Conservation (phyloP, 192 early-diverging fungal species). For the Geranomyces variabilis region DNA sequence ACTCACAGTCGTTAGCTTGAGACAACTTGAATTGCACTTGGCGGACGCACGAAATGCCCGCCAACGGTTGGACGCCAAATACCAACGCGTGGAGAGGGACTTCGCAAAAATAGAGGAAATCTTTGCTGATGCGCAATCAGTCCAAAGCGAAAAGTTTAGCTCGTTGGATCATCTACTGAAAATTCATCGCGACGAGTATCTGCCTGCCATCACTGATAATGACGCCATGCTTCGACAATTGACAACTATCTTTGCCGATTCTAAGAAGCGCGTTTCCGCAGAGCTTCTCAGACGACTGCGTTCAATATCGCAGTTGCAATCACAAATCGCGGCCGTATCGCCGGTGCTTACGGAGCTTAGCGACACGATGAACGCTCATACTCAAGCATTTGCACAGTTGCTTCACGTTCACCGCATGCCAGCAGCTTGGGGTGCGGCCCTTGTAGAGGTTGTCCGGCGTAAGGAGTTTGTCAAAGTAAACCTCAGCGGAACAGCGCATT, state of each 20-base stretch:
- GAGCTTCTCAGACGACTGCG: conserved; percentile 37
- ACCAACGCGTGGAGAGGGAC: conserved; percentile 39
- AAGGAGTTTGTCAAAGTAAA: conserved; percentile 45
- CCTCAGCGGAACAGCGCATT: no score
- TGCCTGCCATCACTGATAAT: conserved; percentile 35
- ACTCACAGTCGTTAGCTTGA: no score
- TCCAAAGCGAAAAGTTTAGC: conserved; percentile 30
- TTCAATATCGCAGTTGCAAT: conserved; percentile 42
- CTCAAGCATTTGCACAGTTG: conserved; percentile 48
- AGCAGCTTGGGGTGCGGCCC: conserved; percentile 52
- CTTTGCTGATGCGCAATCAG: conserved; percentile 28
- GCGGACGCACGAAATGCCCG: conserved; percentile 21
- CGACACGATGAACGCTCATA: conserved; percentile 28
- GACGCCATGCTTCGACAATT: conserved; percentile 31
- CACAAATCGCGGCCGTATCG: conserved; percentile 33
- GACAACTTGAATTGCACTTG: conserved; percentile 18
- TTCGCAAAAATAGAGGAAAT: conserved; percentile 36
- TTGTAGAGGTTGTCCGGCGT: conserved; percentile 55
- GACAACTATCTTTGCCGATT: conserved; percentile 27
- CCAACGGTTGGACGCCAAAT: conserved; percentile 15
- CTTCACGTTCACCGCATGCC: conserved; percentile 58
- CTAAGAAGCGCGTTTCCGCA: conserved; percentile 30
- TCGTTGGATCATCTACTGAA: conserved; percentile 42
- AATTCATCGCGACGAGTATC: conserved; percentile 47
- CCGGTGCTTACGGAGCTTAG: conserved; percentile 23